Evolutionary conservation across 2,329 filamentous ascomycete genomes (phyloP), one percentile per base, ranked within the genome.

Genomic region (Neocucurbitaria cava): DNA sequence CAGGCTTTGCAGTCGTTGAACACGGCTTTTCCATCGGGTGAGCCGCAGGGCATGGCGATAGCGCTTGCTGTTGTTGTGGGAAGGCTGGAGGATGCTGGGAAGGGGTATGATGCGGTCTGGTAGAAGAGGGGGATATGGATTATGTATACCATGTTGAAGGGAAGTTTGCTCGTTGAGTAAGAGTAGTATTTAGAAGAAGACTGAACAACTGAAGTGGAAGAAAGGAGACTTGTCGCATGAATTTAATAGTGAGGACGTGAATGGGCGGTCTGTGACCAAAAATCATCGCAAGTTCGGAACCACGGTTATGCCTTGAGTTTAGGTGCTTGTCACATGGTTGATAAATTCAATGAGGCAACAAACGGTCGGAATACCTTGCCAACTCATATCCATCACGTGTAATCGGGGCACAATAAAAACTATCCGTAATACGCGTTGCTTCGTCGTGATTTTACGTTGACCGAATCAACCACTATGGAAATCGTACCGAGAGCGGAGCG

Each of bases 61-160:
- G 49, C 49, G 8, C 20, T 13, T 2, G 54, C 30, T 42, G 45
- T 49, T 42, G 45, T 56, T n/a, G 41, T 54, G 13, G 41, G 45
- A n/a, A 31, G 30, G 7, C 13, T 8, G 2, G 11, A 24, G 24
- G 17, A n/a, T 3, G 31, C 39, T 13, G 31, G 28, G n/a, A 20
- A 18, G 10, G 24, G 5, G 36, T 49, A 50, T 17, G 20, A 49
- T 6, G 4, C 10, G 9, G 33, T 7, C 24, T 33, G 42, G 43
- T 51, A 57, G 26, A 53, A 59, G 30, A 36, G 13, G 8, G 45
- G 49, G 21, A 49, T 36, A 1, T 23, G 31, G 28, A 53, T 5
- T 2, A 54, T 41, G 38, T 20, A 33, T 18, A 35, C 40, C 40
- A 45, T 31, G 40, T 11, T 35, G 10, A 3, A 6, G 30, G 13